phyloP scores from a whole-genome alignment of 129 eudicot genomes.

The Artemisia annua region DNA sequence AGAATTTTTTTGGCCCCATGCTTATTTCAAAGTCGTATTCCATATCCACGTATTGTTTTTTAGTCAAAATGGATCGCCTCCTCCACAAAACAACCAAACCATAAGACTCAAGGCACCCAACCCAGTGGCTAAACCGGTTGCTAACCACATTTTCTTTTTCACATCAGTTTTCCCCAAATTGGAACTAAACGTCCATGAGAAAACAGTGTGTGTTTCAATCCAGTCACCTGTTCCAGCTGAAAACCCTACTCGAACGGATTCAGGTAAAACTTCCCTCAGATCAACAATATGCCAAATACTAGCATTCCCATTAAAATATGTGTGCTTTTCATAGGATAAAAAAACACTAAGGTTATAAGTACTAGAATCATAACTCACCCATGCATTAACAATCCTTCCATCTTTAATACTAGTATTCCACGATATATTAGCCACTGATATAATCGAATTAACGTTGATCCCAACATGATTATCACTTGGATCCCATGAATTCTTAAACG shows the following conservation, averaged over 20 bases:
- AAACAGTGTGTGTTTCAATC: constrained; percentile 44
- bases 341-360: constrained; percentile 45
- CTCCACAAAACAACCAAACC: constrained; percentile 35
- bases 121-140: constrained; percentile 29
- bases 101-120: constrained; percentile 20
- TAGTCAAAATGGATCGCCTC: constrained; percentile 13
- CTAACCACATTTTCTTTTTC: constrained; percentile 21
- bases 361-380: constrained; percentile 44
- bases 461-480: constrained; percentile 53
- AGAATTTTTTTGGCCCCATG: constrained; percentile 44
- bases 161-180: constrained; percentile 25
- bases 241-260: constrained; percentile 43
- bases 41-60: constrained; percentile 11
- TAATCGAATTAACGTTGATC: constrained; percentile 43
- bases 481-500: constrained; percentile 39
- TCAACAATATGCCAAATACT: constrained; percentile 37
- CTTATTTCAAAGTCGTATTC: constrained; percentile 41
- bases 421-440: constrained; percentile 34
- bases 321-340: constrained; percentile 33
- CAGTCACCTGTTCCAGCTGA: constrained; percentile 50
- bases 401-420: constrained; percentile 40
- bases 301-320: constrained; percentile 15
- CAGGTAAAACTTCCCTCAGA: constrained; percentile 44
- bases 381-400: constrained; percentile 41
- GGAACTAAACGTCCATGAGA: constrained; percentile 42